These are phyloP conservation scores for Lasiodiplodia hormozganensis DNA, from an alignment of 2,329 filamentous ascomycete species.

Conservation along the genomic window DNA sequence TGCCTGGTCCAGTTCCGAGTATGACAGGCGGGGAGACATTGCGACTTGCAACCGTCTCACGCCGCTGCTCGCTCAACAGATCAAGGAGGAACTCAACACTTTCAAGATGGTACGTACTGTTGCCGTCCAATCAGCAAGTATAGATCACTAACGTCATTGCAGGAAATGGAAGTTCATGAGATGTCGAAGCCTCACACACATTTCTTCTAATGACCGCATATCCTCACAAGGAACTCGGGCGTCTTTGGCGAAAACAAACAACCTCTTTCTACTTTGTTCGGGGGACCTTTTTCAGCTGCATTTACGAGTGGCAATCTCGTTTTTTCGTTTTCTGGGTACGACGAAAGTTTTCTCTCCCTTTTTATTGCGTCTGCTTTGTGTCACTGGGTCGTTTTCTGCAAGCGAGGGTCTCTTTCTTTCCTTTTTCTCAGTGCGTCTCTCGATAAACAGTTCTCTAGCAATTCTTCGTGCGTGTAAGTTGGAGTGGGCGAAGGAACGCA, in stretches of 20 bases:
- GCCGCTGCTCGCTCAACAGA: conserved; percentile 96
- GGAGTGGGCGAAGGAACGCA: conserved; percentile 26
- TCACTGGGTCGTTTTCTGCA: conserved; percentile 24
- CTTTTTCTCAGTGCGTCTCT: conserved; percentile 22
- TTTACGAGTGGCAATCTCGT: conserved; percentile 47
- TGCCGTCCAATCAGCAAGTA: neutral
- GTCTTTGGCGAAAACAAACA: conserved; percentile 47
- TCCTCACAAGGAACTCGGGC: conserved; percentile 47
- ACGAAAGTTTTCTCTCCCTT: conserved; percentile 30
- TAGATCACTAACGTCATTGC: conserved; percentile 48
- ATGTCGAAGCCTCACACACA: conserved; percentile 99
- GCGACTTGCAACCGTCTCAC: conserved; percentile 98
- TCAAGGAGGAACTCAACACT: conserved; percentile 98
- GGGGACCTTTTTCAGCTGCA: conserved; percentile 44
- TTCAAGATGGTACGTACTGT: conserved; percentile 88
- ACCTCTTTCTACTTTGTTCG: conserved; percentile 36
- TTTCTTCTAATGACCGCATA: conserved; percentile 81
- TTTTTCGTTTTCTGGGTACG: conserved; percentile 49
- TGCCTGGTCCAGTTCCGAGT: conserved; percentile 94
- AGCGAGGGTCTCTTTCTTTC: conserved; percentile 27
- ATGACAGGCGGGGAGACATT: conserved; percentile 93
- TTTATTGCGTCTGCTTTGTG: conserved; percentile 19
- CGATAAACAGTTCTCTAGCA: conserved; percentile 24
- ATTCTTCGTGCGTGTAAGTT: conserved; percentile 28
- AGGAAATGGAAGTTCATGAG: conserved; percentile 99